Evolutionary conservation across 202 grass and related monocot species (phyloP), one percentile per base, ranked within the genome.

Genomic region (Hordeum pubiflorum): DNA sequence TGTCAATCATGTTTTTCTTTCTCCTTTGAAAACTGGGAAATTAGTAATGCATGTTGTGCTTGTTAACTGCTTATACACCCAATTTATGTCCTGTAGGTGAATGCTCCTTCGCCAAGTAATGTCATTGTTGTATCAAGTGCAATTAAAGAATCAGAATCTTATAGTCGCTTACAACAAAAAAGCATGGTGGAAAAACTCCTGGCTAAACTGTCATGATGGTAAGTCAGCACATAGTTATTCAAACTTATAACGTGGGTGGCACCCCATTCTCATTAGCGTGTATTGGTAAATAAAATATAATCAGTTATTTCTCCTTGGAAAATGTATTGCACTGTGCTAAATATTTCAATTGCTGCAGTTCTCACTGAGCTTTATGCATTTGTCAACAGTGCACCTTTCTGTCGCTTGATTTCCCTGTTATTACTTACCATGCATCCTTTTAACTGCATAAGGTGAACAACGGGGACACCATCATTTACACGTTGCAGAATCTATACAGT

Each of bases 181-280:
- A 87, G 61, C 74, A 93, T 95, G 96, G 90, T 90, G 70, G 92
- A 93, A 84, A 93, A 90, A 66, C 87, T 95, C 36, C 78, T 95
- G 74, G 82, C 89, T 70, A 91, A 69, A 82, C 75, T 93, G 52
- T 75, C 91, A 74, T 92, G 61, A 92, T 83, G 75, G 83, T 79
- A 82, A 82, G 87, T 74, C 41, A 75, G 4, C 58, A 50, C 32
- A 34, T 39, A 0, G 63, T 27, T 13, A 9, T 23, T 69, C 22
- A 50, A 48, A 48, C 17, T 13, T 39, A 12, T 73, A 54, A 12
- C 0, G 1, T 72, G 58, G 12, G 27, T 63, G 10, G 22, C 61
- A 57, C 34, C 40, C 33, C 34, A 21, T 46, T 66, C 34, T 34
- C 0, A 13, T 32, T 29, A 57, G 8, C 5, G 38, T 72, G 54